Conservation (phyloP, 2,329 filamentous ascomycete species). For the Atkinsonella hypoxylon region DNA sequence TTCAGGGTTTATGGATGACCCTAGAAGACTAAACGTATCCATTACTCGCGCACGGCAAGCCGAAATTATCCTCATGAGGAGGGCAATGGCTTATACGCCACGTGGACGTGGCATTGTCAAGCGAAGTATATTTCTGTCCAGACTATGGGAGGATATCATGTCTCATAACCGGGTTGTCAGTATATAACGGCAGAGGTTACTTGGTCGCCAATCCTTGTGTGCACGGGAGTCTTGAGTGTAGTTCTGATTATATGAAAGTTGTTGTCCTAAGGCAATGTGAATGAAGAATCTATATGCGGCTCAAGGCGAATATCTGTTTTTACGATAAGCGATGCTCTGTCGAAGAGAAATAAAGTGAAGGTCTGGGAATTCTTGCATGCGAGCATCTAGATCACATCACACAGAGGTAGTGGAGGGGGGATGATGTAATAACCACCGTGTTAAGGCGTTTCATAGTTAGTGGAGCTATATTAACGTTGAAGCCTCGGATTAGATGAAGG, state of each 20-base stretch:
- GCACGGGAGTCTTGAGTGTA: background rate
- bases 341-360: too few species aligned
- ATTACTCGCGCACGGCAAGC: constrained; percentile 32
- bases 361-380: too few species aligned
- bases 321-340: too few species aligned
- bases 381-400: too few species aligned
- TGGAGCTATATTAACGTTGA: too few species aligned
- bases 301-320: too few species aligned
- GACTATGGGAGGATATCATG: constrained; percentile 21
- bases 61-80: constrained; percentile 34
- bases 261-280: background rate
- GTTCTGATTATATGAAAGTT: background rate
- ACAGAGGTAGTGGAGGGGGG: too few species aligned
- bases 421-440: too few species aligned
- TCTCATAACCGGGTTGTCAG: constrained; percentile 2
- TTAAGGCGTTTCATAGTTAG: too few species aligned
- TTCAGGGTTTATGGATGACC: constrained; percentile 30
- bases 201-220: background rate
- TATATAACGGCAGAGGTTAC: background rate
- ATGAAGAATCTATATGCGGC: background rate
- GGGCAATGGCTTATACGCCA: constrained; percentile 18
- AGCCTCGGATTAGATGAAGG: too few species aligned
- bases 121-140: constrained; percentile 13
- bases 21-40: constrained; percentile 32
- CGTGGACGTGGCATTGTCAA: constrained; percentile 4